A percentile compares a stretch with the other conserved stretches of the same genome.
phyloP scores from a whole-genome alignment of 352 stramenopile species.

The Phytophthora kernoviae region DNA sequence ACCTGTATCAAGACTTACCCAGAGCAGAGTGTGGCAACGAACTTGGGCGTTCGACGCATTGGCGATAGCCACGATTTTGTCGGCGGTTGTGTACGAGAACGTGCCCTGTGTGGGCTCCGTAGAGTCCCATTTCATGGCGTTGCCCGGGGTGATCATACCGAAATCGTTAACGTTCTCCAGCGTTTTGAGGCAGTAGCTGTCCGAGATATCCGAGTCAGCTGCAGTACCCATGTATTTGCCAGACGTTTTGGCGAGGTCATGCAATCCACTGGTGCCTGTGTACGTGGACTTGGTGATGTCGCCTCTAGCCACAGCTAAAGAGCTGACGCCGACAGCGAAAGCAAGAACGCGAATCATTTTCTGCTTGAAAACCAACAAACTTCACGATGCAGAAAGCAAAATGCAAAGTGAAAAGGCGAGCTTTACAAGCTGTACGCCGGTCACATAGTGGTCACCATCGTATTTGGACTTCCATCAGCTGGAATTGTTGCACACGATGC shows the following conservation, averaged over 20 bases:
- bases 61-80: conserved; percentile 24
- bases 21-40: conserved; percentile 36
- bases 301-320: conserved; percentile 7
- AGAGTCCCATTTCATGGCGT: conserved; percentile 40
- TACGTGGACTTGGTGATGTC: conserved; percentile 34
- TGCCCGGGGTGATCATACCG: conserved; percentile 36
- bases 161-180: conserved; percentile 35
- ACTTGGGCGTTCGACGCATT: conserved; percentile 29
- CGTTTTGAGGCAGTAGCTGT: conserved; percentile 20
- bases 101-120: conserved; percentile 23
- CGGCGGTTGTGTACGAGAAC: conserved; percentile 22
- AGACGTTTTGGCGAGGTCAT: conserved; percentile 28
- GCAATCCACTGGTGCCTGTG: conserved; percentile 22
- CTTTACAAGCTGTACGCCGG: neutral
- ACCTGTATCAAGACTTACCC: conserved; percentile 16
- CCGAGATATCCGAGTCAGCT: conserved; percentile 26
- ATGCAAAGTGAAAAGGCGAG: neutral
- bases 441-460: conserved; percentile 3
- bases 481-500: neutral
- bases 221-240: conserved; percentile 43
- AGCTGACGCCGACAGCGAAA: conserved; percentile 17
- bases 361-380: neutral
- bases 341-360: conserved; percentile 22
- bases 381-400: neutral
- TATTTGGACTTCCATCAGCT: neutral